Conservation (phyloP, 805 yeast genomes). For the Suhomyces pyralidae region DNA sequence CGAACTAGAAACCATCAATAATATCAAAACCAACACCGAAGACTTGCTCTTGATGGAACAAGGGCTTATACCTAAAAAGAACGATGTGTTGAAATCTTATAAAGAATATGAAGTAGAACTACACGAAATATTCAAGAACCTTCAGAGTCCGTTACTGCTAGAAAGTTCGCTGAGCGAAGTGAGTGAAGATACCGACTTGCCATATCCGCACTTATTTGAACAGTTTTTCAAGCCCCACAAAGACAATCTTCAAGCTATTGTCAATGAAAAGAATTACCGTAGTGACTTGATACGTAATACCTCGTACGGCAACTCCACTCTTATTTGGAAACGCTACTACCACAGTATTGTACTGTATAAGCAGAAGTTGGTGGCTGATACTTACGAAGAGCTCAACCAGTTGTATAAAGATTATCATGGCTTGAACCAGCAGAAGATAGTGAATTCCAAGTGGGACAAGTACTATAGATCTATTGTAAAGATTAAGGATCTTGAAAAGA, state of each 20-base stretch:
- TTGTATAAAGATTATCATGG: conserved; percentile 30
- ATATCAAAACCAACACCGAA: conserved; percentile 32
- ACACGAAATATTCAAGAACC: conserved; percentile 22
- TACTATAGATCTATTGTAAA: conserved; percentile 29
- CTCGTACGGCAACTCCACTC: conserved; percentile 20
- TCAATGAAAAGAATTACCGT: conserved; percentile 31
- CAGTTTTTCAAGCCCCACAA: conserved; percentile 21
- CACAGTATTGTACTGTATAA: conserved; percentile 22
- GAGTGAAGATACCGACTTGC: conserved; percentile 11
- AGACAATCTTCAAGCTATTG: conserved; percentile 21
- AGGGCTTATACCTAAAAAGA: conserved; percentile 9
- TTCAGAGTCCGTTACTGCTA: conserved; percentile 34
- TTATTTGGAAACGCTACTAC: conserved; percentile 37
- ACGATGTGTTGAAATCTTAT: conserved; percentile 14
- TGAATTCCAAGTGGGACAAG: conserved; percentile 9
- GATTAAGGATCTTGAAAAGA: conserved; percentile 13
- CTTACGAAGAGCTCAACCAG: conserved; percentile 24
- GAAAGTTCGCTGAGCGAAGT: conserved; percentile 24
- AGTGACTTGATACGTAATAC: conserved; percentile 18
- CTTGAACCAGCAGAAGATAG: conserved; percentile 14
- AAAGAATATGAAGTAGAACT: conserved; percentile 33
- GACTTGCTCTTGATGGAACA: conserved; percentile 18
- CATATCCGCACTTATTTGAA: conserved; percentile 21
- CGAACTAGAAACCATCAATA: conserved; percentile 34
- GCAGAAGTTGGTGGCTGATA: conserved; percentile 22